Evolutionary conservation across 176 grass and related monocot species (phyloP), one percentile per base, ranked within the genome.

Genomic region (Leersia perrieri): DNA sequence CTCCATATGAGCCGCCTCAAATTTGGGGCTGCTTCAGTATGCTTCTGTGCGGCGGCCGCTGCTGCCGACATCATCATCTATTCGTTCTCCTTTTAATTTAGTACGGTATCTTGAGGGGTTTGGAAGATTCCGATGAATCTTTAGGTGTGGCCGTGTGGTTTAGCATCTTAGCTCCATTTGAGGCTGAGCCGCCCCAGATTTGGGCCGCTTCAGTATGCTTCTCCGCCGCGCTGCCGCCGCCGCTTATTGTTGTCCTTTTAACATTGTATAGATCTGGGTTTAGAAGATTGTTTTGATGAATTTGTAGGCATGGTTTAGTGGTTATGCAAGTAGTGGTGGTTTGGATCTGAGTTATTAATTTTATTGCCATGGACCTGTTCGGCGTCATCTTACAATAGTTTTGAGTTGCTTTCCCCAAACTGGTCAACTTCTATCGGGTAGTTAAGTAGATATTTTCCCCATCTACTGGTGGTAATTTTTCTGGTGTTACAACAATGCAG

Each of bases 391-490:
- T 63, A 51, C 39, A 75, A 20, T 40, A 73, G 61, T 33, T 45
- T 22, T 7, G 6, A 1, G 35, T 79, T 30, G 49, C 70, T 62
- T 84, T 80, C 36, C 12, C 65, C 57, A 70, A 75, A 70, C 29
- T 64, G 13, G 30, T 77, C n/a, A 70, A 74, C 63, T 66, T 76
- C 41, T 85, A 29, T 22, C 74, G 69, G 9, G 9, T 12, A 18
- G 60, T 29, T 68, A n/a, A 85, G 10, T 76, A 80, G 69, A 63
- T 80, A 74, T 84, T 83, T 66, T 65, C 16, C 64, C 40, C 53
- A 68, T 68, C 42, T 68, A 27, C 51, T 47, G 55, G 28, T 4
- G 67, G 5, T 35, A 29, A 32, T 28, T 64, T 66, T 62, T 70
- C 40, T 80, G 74, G 33, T 85, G 22, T 81, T 77, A 40, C 4